phyloP scores from a whole-genome alignment of 768 basidiomycete genomes.

The Clitopilus hobsonii region DNA sequence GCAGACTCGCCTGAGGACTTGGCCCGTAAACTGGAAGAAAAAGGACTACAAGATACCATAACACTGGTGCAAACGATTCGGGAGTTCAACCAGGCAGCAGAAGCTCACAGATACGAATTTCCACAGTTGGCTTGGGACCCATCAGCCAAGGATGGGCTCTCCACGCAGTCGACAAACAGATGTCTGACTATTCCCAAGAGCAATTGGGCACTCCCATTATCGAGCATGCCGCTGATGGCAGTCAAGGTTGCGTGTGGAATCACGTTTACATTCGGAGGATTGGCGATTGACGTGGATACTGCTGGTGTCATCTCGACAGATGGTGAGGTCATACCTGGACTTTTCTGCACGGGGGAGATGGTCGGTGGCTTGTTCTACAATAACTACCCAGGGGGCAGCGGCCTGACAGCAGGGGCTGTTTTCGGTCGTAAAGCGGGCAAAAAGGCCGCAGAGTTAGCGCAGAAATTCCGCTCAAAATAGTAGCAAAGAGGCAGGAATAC shows the following conservation, averaged over 20 bases:
- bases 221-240: slow-evolving; percentile 52
- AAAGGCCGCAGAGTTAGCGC: slow-evolving; percentile 26
- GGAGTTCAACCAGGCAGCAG: slow-evolving; percentile 48
- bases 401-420: slow-evolving; percentile 59
- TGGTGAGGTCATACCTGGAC: slow-evolving; percentile 39
- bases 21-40: slow-evolving; percentile 36
- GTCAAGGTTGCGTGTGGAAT: slow-evolving; percentile 67
- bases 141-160: slow-evolving; percentile 56
- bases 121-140: slow-evolving; percentile 49
- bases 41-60: slow-evolving; percentile 40
- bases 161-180: slow-evolving; percentile 37
- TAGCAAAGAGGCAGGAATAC: not conserved
- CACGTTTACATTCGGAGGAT: slow-evolving; percentile 70
- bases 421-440: slow-evolving; percentile 56
- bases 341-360: slow-evolving; percentile 69
- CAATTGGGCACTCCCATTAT: slow-evolving; percentile 62
- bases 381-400: slow-evolving; percentile 71
- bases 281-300: slow-evolving; percentile 53
- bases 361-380: slow-evolving; percentile 58
- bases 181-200: slow-evolving; percentile 49
- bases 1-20: slow-evolving; percentile 45
- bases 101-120: slow-evolving; percentile 28
- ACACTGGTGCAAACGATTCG: slow-evolving; percentile 41
- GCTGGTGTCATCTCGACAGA: slow-evolving; percentile 43
- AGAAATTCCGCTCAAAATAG: not conserved